These are phyloP conservation scores for Penicillium desertorum DNA, from an alignment of 495 filamentous ascomycete species.

Conservation along the genomic window DNA sequence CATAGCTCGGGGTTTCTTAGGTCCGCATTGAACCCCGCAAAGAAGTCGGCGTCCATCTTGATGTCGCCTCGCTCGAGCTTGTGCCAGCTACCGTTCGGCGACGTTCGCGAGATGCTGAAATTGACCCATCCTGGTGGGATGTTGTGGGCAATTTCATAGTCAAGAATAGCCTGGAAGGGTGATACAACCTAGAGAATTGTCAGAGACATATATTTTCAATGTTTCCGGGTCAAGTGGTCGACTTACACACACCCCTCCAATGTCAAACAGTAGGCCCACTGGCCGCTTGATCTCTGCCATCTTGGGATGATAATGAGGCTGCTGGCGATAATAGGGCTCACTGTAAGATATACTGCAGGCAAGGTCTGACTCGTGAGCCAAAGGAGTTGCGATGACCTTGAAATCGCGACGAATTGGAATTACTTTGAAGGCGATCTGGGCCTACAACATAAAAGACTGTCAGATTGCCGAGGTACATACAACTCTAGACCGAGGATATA, in stretches of 20 bases:
- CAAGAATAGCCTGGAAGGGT: conserved; percentile 86
- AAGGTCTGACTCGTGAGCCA: not conserved
- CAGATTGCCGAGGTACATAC: conserved; percentile 26
- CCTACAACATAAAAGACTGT: not conserved
- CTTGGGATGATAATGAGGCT: not conserved
- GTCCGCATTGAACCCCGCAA: conserved; percentile 71
- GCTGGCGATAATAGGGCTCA: not conserved
- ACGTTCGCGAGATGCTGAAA: conserved; percentile 73
- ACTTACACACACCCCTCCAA: conserved; percentile 94
- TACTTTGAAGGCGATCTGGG: conserved; percentile 10
- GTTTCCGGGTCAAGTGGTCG: not conserved
- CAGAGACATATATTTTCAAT: not conserved
- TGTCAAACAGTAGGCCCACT: conserved; percentile 88
- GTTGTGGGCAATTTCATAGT: conserved; percentile 72
- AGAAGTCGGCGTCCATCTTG: conserved; percentile 70
- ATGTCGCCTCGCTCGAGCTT: conserved; percentile 74
- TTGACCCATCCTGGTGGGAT: conserved; percentile 92
- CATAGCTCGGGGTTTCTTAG: conserved; percentile 65
- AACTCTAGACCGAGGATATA: conserved; percentile 16
- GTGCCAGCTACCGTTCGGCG: conserved; percentile 87
- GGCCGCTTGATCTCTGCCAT: conserved; percentile 53
- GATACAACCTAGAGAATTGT: conserved; percentile 67
- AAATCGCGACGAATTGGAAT: conserved; percentile 12
- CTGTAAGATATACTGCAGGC: not conserved
- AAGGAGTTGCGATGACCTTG: not conserved